Evolutionary conservation across 2,329 filamentous ascomycete species (phyloP).

Genomic region (Alternaria sp.): DNA sequence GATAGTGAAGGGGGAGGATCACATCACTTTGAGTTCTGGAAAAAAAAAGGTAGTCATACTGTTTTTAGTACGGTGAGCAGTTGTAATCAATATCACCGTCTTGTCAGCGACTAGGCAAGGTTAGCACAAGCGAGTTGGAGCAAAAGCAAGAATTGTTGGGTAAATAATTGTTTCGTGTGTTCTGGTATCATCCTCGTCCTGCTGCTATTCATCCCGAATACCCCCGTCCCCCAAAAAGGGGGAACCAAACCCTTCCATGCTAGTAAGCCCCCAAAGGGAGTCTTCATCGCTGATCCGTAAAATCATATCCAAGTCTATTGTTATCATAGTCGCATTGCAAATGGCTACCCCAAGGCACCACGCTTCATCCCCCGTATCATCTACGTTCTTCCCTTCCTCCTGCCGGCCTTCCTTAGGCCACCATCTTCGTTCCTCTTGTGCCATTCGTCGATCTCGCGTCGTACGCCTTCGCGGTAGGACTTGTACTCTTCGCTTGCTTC

Average conservation of each 20-base stretch:
- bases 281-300: neutral
- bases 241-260: neutral
- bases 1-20: too few species aligned
- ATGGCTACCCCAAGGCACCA: neutral
- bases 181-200: neutral
- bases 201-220: neutral
- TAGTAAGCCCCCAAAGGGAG: neutral
- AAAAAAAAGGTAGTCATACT: neutral
- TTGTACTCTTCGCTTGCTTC: constrained; percentile 47
- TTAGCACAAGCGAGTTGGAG: neutral
- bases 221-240: neutral
- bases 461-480: constrained; percentile 44
- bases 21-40: too few species aligned
- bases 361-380: neutral
- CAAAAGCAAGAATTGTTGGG: neutral
- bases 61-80: neutral
- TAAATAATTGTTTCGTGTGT: neutral
- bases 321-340: neutral
- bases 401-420: constrained; percentile 25
- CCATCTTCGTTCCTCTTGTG: constrained; percentile 42
- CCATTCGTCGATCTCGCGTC: constrained; percentile 48
- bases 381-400: constrained; percentile 31
- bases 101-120: neutral
- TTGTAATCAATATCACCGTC: neutral
- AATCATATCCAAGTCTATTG: neutral